Evolutionary conservation across 1,284 basidiomycete species (phyloP).

Genomic region (Sphagnurus paluster): DNA sequence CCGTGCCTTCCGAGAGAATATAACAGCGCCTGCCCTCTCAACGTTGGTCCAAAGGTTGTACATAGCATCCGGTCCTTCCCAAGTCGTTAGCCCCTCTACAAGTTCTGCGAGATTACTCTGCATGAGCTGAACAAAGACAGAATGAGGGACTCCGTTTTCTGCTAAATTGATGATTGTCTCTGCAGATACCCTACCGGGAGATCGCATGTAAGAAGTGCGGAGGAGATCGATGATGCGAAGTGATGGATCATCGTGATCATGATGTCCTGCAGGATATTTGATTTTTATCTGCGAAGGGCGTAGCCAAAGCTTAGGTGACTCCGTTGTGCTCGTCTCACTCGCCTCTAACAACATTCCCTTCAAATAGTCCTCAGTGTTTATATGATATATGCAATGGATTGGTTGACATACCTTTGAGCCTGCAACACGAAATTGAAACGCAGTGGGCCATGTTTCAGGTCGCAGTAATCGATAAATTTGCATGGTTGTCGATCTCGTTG

Average conservation of each 20-base stretch:
- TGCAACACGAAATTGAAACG: conserved; percentile 47
- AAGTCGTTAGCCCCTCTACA: conserved; percentile 39
- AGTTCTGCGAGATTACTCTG: conserved; percentile 34
- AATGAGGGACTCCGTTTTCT: conserved; percentile 47
- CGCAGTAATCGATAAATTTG: conserved; percentile 32
- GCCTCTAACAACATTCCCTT: conserved; percentile 45
- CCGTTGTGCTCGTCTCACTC: conserved; percentile 31
- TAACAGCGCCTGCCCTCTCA: conserved; percentile 42
- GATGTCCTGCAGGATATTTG: conserved; percentile 30
- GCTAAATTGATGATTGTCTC: conserved; percentile 54
- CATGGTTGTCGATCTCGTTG: conserved; percentile 39
- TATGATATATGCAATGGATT: background rate
- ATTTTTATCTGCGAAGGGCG: conserved; percentile 53
- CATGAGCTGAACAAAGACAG: conserved; percentile 39
- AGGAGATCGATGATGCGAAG: conserved; percentile 50
- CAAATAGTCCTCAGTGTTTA: conserved; percentile 1
- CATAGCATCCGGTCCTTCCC: conserved; percentile 46
- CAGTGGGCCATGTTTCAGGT: conserved; percentile 43
- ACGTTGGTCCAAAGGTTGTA: conserved; percentile 39
- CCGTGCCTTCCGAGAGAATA: conserved; percentile 42
- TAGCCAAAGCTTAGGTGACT: conserved; percentile 36
- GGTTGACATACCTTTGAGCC: conserved; percentile 42
- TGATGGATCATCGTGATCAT: conserved; percentile 41
- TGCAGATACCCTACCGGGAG: conserved; percentile 41
- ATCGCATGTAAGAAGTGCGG: conserved; percentile 40